phyloP scores from a whole-genome alignment of 1,284 basidiomycete species.

The Leccinum angustisporum region DNA sequence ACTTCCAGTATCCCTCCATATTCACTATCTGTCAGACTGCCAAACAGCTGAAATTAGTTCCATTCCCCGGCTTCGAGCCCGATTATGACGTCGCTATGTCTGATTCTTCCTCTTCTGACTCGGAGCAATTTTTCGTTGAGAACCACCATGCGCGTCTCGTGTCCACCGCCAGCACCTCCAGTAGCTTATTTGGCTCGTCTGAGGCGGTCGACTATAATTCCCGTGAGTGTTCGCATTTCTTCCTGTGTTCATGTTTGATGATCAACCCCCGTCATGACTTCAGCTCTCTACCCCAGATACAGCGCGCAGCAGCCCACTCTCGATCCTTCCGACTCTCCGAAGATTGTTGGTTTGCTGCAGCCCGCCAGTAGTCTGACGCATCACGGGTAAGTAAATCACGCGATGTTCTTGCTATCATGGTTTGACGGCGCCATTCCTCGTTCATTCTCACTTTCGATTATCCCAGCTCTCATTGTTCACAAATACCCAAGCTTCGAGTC shows the following conservation, averaged over 20 bases:
- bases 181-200: slow-evolving; percentile 46
- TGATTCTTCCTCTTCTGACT: slow-evolving; percentile 51
- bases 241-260: slow-evolving; percentile 1
- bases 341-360: slow-evolving; percentile 63
- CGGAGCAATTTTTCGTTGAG: slow-evolving; percentile 50
- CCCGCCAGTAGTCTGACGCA: slow-evolving; percentile 63
- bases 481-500: slow-evolving; percentile 74
- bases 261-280: neutral
- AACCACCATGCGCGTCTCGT: slow-evolving; percentile 62
- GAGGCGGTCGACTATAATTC: slow-evolving; percentile 38
- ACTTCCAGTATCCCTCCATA: slow-evolving; percentile 18
- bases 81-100: slow-evolving; percentile 71
- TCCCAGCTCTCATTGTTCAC: slow-evolving; percentile 62
- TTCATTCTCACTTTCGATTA: slow-evolving; percentile 12
- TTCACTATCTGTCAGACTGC: slow-evolving; percentile 40
- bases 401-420: slow-evolving; percentile 1
- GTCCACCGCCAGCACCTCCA: slow-evolving; percentile 60
- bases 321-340: slow-evolving; percentile 42
- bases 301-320: slow-evolving; percentile 58
- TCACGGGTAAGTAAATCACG: slow-evolving; percentile 61
- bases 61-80: slow-evolving; percentile 61
- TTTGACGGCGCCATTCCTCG: slow-evolving; percentile 12
- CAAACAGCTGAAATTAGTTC: slow-evolving; percentile 71
- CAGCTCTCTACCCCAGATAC: slow-evolving; percentile 63
- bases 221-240: slow-evolving; percentile 31